These are phyloP conservation scores for Lactarius hatsudake DNA, from an alignment of 768 basidiomycete genomes.

Conservation along the genomic window DNA sequence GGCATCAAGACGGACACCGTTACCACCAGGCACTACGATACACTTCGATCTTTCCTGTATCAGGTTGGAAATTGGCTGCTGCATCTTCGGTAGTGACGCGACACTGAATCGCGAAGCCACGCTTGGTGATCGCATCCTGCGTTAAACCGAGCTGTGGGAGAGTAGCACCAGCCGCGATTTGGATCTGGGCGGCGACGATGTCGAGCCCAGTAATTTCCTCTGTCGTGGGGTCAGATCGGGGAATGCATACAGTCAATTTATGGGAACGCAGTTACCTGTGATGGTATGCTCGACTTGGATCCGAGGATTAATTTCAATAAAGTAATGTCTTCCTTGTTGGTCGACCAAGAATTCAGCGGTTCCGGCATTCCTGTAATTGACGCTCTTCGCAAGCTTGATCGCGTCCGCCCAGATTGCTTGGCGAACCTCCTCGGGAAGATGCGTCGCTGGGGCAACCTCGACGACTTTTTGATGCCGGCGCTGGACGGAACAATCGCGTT, in stretches of 20 bases:
- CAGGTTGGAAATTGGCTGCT: constrained; percentile 89
- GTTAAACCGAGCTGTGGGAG: constrained; percentile 92
- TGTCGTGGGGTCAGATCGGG: constrained; percentile 34
- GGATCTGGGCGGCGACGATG: constrained; percentile 98
- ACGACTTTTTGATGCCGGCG: constrained; percentile 98
- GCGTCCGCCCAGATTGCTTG: constrained; percentile 87
- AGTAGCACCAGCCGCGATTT: constrained; percentile 98
- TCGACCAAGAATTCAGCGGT: constrained; percentile 99
- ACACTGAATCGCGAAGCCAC: constrained; percentile 97
- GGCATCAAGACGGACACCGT: constrained; percentile 95
- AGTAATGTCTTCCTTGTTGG: constrained; percentile 94
- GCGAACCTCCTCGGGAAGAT: constrained; percentile 87
- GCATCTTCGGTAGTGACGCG: constrained; percentile 98
- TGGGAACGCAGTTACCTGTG: constrained; percentile 58
- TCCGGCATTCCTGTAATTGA: constrained; percentile 94
- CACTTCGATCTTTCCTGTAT: constrained; percentile 99
- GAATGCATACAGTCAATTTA: constrained; percentile 4
- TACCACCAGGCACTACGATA: constrained; percentile 99
- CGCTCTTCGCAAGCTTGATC: constrained; percentile 90
- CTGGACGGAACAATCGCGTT: constrained; percentile 99
- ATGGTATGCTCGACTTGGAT: constrained; percentile 99
- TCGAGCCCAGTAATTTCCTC: constrained; percentile 99
- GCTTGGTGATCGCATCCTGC: constrained; percentile 92
- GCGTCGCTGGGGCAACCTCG: constrained; percentile 95
- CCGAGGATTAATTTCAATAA: constrained; percentile 99